A percentile compares a stretch with the other conserved stretches of the same genome.
Evolutionary conservation across 495 filamentous ascomycete species (phyloP).

Genomic region (Podospora pseudopauciseta): DNA sequence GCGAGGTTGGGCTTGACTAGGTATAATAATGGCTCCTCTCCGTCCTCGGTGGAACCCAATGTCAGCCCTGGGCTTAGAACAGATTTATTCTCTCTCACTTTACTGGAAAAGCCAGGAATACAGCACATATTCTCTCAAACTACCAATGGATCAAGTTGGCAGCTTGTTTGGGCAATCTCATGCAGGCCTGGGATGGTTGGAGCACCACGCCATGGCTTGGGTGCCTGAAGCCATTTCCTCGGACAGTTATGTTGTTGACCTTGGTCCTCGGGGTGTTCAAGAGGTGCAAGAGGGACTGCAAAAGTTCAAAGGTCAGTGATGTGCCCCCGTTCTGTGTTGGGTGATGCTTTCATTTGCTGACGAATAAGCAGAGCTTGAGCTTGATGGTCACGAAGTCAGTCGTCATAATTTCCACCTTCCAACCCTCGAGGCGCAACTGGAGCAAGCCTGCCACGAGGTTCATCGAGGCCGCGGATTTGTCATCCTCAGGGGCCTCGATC

Average conservation of each 20-base stretch:
- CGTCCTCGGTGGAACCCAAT: background rate
- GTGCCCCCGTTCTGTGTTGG: slow-evolving; percentile 2
- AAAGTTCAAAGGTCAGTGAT: background rate
- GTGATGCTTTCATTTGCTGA: slow-evolving; percentile 9
- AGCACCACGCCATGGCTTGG: background rate
- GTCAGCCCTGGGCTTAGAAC: background rate
- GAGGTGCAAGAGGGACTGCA: background rate
- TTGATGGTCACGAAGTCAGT: slow-evolving; percentile 37
- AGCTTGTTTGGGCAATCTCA: no score
- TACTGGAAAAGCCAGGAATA: background rate
- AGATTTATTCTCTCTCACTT: background rate
- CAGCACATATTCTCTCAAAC: background rate
- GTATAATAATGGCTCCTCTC: background rate
- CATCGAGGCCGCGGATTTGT: slow-evolving; percentile 46
- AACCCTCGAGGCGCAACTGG: slow-evolving; percentile 29
- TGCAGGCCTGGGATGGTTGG: background rate
- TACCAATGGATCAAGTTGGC: background rate
- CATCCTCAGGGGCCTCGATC: slow-evolving; percentile 48
- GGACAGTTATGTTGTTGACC: background rate
- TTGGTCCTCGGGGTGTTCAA: background rate
- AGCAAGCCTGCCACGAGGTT: slow-evolving; percentile 31
- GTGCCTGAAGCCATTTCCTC: background rate
- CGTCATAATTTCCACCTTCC: slow-evolving; percentile 41
- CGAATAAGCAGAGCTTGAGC: slow-evolving; percentile 28
- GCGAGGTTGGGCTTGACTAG: background rate